Conservation (phyloP, 2,329 filamentous ascomycete species). For the Rhynchosporium agropyri region DNA sequence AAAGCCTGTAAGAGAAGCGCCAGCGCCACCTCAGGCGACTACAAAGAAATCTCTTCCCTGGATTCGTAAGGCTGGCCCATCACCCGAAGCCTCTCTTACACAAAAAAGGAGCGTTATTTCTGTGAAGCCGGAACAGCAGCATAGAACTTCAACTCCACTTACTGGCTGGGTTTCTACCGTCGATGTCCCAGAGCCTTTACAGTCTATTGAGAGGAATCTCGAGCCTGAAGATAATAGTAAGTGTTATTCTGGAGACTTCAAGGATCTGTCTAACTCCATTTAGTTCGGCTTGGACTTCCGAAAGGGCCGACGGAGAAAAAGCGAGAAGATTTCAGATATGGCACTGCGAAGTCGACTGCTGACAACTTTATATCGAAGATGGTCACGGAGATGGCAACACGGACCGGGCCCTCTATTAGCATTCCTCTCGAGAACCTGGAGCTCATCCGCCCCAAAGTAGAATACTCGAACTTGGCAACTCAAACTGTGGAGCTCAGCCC, state of each 20-base stretch:
- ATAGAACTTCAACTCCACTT: slow-evolving; percentile 22
- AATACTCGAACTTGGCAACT: slow-evolving; percentile 14
- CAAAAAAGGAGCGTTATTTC: slow-evolving; percentile 13
- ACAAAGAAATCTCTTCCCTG: slow-evolving; percentile 36
- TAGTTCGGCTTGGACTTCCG: background rate
- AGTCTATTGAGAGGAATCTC: background rate
- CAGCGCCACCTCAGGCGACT: slow-evolving; percentile 8
- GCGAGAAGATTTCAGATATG: background rate
- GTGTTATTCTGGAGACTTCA: background rate
- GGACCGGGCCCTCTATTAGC: background rate
- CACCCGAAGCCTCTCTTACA: slow-evolving; percentile 20
- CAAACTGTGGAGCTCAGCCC: slow-evolving; percentile 18
- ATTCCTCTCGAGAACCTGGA: background rate
- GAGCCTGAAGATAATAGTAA: slow-evolving; percentile 4
- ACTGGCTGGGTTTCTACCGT: slow-evolving; percentile 20
- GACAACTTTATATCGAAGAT: slow-evolving; percentile 10
- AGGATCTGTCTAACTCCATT: background rate
- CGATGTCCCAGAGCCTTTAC: slow-evolving; percentile 5
- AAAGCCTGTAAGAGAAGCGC: slow-evolving; percentile 6
- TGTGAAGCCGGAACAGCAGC: background rate
- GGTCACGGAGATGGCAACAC: slow-evolving; percentile 7
- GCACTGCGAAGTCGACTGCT: slow-evolving; percentile 7
- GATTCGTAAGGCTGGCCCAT: slow-evolving; percentile 33
- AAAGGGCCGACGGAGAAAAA: background rate
- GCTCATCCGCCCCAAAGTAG: background rate